These are phyloP conservation scores for Dipsacomyces acuminosporus DNA, from an alignment of 371 early-diverging fungal species.

Conservation along the genomic window DNA sequence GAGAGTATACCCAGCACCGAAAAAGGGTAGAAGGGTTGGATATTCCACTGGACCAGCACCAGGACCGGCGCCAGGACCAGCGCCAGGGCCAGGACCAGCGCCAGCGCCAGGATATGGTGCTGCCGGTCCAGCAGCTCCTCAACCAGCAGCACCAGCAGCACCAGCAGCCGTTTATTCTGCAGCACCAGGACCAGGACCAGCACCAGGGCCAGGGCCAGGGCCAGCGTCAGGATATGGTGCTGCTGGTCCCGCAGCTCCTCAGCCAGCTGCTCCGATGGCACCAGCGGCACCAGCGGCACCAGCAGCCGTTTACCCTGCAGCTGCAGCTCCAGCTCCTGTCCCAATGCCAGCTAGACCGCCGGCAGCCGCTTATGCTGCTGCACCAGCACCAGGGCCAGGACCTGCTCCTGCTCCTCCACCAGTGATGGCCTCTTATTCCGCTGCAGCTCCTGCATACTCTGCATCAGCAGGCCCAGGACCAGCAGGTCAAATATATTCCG, in stretches of 20 bases:
- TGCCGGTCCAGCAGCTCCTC: conserved; percentile 16
- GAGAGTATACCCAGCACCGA: too few species aligned
- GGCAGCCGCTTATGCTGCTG: background rate
- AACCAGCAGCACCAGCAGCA: conserved; percentile 5
- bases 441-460: conserved; percentile 22
- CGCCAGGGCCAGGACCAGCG: too few species aligned
- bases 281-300: background rate
- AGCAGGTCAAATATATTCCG: background rate
- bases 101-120: too few species aligned
- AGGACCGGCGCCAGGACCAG: too few species aligned
- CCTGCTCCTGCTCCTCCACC: background rate
- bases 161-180: conserved; percentile 27
- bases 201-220: too few species aligned
- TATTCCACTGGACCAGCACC: too few species aligned
- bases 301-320: background rate
- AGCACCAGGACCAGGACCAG: conserved; percentile 31
- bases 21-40: too few species aligned
- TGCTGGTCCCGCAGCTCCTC: conserved; percentile 14
- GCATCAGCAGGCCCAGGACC: conserved; percentile 22
- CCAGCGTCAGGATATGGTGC: too few species aligned
- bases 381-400: background rate
- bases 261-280: background rate
- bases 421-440: background rate
- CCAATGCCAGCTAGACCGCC: conserved; percentile 18
- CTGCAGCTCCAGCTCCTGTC: conserved; percentile 20